Conservation (phyloP, 2,329 filamentous ascomycete species). For the Juglanconis oblonga region DNA sequence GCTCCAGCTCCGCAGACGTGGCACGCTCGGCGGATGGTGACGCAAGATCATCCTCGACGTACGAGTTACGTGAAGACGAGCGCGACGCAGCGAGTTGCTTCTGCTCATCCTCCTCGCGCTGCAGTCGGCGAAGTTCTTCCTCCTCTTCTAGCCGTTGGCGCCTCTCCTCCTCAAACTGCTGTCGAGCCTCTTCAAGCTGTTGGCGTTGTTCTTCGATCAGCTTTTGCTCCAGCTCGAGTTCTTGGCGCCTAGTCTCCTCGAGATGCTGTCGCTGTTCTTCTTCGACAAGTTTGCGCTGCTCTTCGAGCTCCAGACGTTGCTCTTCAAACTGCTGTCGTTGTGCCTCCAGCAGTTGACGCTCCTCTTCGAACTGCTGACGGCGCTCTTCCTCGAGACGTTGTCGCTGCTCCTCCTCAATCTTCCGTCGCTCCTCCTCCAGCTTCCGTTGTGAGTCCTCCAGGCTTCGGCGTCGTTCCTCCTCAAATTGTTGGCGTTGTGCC, state of each 20-base stretch:
- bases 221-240: conserved; percentile 14
- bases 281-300: conserved; percentile 15
- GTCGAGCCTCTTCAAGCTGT: conserved; percentile 14
- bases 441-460: conserved; percentile 23
- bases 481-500: conserved; percentile 12
- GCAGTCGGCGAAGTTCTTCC: conserved; percentile 12
- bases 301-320: conserved; percentile 16
- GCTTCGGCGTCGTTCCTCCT: conserved; percentile 14
- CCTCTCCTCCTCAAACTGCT: conserved; percentile 14
- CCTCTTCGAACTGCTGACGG: conserved; percentile 15
- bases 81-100: conserved; percentile 18
- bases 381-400: conserved; percentile 25
- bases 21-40: conserved; percentile 6
- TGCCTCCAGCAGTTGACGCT: conserved; percentile 13
- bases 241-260: conserved; percentile 13
- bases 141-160: conserved; percentile 16
- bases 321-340: conserved; percentile 18
- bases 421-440: conserved; percentile 32
- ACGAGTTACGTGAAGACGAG: conserved; percentile 21
- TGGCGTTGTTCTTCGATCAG: conserved; percentile 18
- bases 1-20: conserved; percentile 20
- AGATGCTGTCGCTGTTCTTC: conserved; percentile 15
- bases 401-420: conserved; percentile 22
- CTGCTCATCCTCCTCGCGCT: conserved; percentile 29
- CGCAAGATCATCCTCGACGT: conserved; percentile 10